Base-by-base conservation (phyloP, 192 early-diverging fungal species). In the Diversispora epigaea region DNA sequence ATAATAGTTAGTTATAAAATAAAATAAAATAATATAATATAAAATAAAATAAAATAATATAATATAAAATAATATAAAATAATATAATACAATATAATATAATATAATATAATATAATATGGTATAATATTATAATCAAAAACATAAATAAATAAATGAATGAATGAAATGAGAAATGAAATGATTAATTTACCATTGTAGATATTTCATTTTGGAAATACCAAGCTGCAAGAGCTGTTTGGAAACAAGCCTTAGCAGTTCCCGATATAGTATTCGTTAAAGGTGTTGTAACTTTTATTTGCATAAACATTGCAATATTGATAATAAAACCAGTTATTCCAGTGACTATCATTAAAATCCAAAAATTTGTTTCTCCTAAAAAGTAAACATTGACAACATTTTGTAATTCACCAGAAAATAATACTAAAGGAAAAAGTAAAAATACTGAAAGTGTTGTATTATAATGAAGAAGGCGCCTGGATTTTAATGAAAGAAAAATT, bases 191-290 rank as follows among this genome's bases (percentile, higher is more conserved):
- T 84, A 89, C 88, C 84, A 87, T 79, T 39, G 77, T 77, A 9
- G 88, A 83, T 58, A 90, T 88, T 15, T 84, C 84, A 82, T 90
- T 90, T 61, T 82, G 80, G 73, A 88, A 89, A 64, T 87, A 84
- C 77, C 83, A 81, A 68, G 84, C 88, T 4, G 87, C 88, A 47
- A 90, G 61, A 52, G 88, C 64, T 5, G 89, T 90, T 78, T 90
- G 89, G 14, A 87, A 85, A 83, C 89, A 90, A 15, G 84, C 82
- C 77, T 90, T 90, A 58, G 89, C 89, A 43, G 89, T 90, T 5
- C 89, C 89, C 21, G 88, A 89, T 77, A 90, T 90, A 10, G 88
- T 90, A 71, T 86, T 90, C 6, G 89, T 90, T 71, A 90, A 77
- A 17, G 89, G 86, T 9, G 89, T 87, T 1, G 89, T 90, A 54